A percentile compares a stretch with the other conserved stretches of the same genome.
Evolutionary conservation across 164 flowering plant genomes (phyloP).

Genomic region (Umbilicus rupestris): DNA sequence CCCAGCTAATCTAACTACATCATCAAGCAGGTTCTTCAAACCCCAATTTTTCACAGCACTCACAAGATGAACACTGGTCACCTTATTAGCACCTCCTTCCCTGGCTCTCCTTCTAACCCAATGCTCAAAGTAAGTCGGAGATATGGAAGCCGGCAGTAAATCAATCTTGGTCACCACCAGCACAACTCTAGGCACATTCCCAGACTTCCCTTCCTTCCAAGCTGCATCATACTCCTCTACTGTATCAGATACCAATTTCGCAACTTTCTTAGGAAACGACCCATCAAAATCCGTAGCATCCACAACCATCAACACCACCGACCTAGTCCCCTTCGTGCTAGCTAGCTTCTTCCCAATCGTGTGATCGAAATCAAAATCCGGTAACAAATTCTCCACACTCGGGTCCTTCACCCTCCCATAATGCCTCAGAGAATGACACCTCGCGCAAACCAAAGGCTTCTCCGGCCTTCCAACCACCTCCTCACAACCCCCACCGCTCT

Average conservation of each 20-base stretch:
- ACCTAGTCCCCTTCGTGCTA: constrained; percentile 39
- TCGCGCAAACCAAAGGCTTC: constrained; percentile 64
- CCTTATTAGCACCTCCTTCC: constrained; percentile 62
- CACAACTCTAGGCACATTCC: constrained; percentile 77
- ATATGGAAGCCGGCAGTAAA: constrained; percentile 44
- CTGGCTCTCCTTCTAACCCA: constrained; percentile 85
- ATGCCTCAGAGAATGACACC: constrained; percentile 79
- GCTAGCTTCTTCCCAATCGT: constrained; percentile 69
- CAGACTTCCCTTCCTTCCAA: constrained; percentile 85
- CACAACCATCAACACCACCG: constrained; percentile 77
- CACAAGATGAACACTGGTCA: constrained; percentile 74
- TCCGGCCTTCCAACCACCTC: background rate
- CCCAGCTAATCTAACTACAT: constrained; percentile 57
- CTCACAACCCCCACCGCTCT: constrained; percentile 4
- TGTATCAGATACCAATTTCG: constrained; percentile 48
- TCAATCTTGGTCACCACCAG: constrained; percentile 87
- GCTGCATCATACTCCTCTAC: constrained; percentile 60
- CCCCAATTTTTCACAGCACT: constrained; percentile 88
- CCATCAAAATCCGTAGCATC: constrained; percentile 92
- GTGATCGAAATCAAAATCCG: constrained; percentile 91
- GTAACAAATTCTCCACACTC: constrained; percentile 69
- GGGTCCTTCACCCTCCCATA: constrained; percentile 78
- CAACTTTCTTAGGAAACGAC: constrained; percentile 70
- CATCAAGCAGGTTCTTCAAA: constrained; percentile 65
- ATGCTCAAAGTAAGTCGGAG: constrained; percentile 66